A percentile compares a stretch with the other conserved stretches of the same genome.
Conservation (phyloP, 371 early-diverging fungal species). For the Capillidium rhysosporum region DNA sequence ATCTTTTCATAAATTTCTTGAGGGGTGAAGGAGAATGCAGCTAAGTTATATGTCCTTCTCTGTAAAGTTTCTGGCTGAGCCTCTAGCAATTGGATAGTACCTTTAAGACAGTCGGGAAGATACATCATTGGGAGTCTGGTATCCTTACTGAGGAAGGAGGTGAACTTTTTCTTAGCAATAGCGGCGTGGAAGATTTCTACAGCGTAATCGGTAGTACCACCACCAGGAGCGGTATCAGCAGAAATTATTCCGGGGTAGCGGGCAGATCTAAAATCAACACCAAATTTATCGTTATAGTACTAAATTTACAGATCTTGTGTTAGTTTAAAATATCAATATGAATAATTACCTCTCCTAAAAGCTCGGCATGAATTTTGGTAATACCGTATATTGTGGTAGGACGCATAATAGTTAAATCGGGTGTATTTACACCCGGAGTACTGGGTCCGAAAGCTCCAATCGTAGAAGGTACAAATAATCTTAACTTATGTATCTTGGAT, state of each 20-base stretch:
- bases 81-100: conserved; percentile 28
- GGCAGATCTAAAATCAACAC: conserved; percentile 31
- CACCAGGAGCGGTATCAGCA: conserved; percentile 31
- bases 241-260: conserved; percentile 36
- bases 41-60: conserved; percentile 30
- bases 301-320: too few species aligned
- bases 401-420: conserved; percentile 30
- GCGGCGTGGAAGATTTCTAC: conserved; percentile 37
- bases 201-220: conserved; percentile 37
- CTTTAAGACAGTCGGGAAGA: conserved; percentile 29
- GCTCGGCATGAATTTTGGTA: conserved; percentile 33
- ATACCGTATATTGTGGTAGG: conserved; percentile 41
- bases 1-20: conserved; percentile 23
- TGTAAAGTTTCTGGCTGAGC: conserved; percentile 18
- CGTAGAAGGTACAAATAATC: conserved; percentile 29
- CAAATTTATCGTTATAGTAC: conserved; percentile 32
- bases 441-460: conserved; percentile 39
- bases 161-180: conserved; percentile 20
- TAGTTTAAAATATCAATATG: too few species aligned
- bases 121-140: conserved; percentile 38
- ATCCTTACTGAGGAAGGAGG: conserved; percentile 23
- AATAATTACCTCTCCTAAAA: conserved; percentile 23
- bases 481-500: conserved; percentile 22
- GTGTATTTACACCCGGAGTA: conserved; percentile 28
- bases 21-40: conserved; percentile 29